Evolutionary conservation across 1,139 yeast species (phyloP), one percentile per base, ranked within the genome.

Genomic region (Diutina neorugosa): DNA sequence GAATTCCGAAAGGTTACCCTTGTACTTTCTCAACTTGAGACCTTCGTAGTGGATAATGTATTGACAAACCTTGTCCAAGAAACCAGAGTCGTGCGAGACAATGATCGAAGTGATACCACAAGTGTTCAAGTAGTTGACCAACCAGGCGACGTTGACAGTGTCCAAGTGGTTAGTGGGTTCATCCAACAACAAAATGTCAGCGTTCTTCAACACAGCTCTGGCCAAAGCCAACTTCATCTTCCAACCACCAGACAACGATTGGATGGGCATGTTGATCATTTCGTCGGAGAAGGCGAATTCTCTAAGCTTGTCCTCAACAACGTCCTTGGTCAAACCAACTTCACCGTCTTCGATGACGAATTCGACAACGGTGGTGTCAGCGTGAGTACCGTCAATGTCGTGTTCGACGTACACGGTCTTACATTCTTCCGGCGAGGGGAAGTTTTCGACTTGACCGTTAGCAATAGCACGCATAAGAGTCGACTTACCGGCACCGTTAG

Each of bases 151-250:
- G 77, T 93, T 93, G 66, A 89, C 96, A 67, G 96, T 91, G 80
- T 93, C 98, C 86, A 93, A 87, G 81, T 93, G 98, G 86, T 93
- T 93, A 71, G 98, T 93, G 80, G 98, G 98, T 82, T 93, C 98
- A 82, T 93, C 98, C 73, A 93, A 84, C 75, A 93, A 82, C 76
- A 93, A 82, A 71, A 93, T 93, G 77, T 93, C 98, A 67, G 98
- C 98, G 78, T 90, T 90, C 82, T 88, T 88, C 78, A 93, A 86
- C 72, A 93, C 97, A 70, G 98, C 98, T 80, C 97, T 88, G 65
- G 98, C 98, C 69, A 93, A 83, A 71, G 97, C 98, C 74, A 93
- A 84, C 81, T 93, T 93, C 98, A 93, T 93, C 84, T 93, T 93
- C 98, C 98, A 93, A 84, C 98, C 98, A 85, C 98, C 98, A 68